Evolutionary conservation across 2,329 filamentous ascomycete genomes (phyloP), one percentile per base, ranked within the genome.

Genomic region (Arthrobotrys musiformis): DNA sequence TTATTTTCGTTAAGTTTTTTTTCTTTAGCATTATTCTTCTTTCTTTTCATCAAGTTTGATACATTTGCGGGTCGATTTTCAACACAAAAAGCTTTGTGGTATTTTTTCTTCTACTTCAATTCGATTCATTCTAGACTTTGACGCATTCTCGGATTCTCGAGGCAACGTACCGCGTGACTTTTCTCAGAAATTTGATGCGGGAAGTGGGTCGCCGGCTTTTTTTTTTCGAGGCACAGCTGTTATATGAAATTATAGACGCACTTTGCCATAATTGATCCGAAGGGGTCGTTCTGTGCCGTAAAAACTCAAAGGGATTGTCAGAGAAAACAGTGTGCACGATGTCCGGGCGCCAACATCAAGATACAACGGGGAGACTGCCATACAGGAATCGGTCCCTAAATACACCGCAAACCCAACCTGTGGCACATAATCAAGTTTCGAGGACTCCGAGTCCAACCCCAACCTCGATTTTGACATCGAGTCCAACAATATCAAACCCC

Each of bases 31-130:
- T 56, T 15, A 50, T 37, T 69, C 19, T 64, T 44, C 33, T 33
- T 50, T 56, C 28, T 48, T 68, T 28, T 17, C 11, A 60, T 60
- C 33, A 17, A 42, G 35, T 58, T 35, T 22, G 35, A 33, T 56
- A 56, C 13, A 40, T 37, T 50, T 42, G 33, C 35, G 35, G 44
- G 54, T 48, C 24, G 37, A 40, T 52, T 54, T 54, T 40, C 70
- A 75, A 75, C 63, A 75, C 70, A 75, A 75, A 42, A 75, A 75
- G 63, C 19, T 50, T 52, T 63, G 62, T 68, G 42, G 63, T 52
- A 56, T 75, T 74, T 67, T 11, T 68, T 66, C 19, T 56, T 52
- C 58, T 56, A 37, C 3, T 60, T 60, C 68, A 56, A 5, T 66
- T 54, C 19, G 3, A 33, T 13, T 17, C 13, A 7, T 62, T 61